Conservation (phyloP, 163 green algal genomes). For the Chlorella variabilis region DNA sequence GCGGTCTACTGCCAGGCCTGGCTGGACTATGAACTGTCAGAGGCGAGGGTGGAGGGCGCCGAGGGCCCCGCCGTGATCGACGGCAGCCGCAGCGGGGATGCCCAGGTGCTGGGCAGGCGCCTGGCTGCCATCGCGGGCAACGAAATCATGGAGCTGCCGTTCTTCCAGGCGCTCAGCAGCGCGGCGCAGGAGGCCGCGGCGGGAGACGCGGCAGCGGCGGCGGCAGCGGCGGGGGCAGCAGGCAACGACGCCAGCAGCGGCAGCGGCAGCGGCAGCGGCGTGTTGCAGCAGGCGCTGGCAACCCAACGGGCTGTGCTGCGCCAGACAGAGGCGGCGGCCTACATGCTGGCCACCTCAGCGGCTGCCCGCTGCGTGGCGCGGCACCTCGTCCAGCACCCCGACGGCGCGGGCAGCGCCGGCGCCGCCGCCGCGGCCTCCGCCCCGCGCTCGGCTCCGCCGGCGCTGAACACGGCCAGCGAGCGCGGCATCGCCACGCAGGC, state of each 20-base stretch:
- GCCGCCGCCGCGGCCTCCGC: too few relatives aligned
- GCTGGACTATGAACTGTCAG: constrained; percentile 38
- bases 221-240: neutral
- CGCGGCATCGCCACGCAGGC: neutral
- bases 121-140: constrained; percentile 23
- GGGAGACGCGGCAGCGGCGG: neutral
- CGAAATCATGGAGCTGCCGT: constrained; percentile 10
- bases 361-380: neutral
- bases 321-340: neutral
- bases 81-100: neutral
- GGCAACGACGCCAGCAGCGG: neutral
- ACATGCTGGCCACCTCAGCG: neutral
- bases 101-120: constrained; percentile 11
- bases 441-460: neutral
- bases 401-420: neutral
- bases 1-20: constrained; percentile 24
- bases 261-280: neutral
- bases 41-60: neutral
- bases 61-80: neutral
- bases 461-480: constrained; percentile 12
- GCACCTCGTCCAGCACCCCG: neutral
- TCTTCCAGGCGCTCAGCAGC: neutral
- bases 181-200: constrained; percentile 2
- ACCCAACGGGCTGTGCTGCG: neutral
- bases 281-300: neutral